Conservation (phyloP, 306 rosid species). For the Clitoria ternatea region DNA sequence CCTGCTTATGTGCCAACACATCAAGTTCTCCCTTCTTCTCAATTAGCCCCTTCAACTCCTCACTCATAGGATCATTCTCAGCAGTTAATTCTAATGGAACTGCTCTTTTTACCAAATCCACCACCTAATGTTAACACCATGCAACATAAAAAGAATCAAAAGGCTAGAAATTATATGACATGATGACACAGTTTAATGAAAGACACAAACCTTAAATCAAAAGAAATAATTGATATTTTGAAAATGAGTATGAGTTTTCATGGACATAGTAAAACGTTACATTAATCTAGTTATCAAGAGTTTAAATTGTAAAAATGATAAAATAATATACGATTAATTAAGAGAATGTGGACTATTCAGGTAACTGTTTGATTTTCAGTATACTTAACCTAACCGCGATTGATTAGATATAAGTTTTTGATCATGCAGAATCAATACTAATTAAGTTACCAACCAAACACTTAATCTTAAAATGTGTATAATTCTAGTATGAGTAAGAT, state of each 20-base stretch:
- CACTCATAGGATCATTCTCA: conserved; percentile 53
- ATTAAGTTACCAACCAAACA: no score
- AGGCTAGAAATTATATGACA: neutral
- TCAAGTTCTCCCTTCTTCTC: conserved; percentile 75
- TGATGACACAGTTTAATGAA: neutral
- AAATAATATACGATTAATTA: no score
- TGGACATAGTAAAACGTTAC: neutral
- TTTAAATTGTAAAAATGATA: no score
- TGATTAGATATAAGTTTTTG: no score
- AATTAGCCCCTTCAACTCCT: conserved; percentile 55
- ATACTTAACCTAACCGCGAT: no score
- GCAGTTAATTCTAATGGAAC: conserved; percentile 63
- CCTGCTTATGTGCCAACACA: conserved; percentile 65
- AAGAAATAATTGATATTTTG: neutral
- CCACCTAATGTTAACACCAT: conserved; percentile 54
- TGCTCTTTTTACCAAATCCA: conserved; percentile 71
- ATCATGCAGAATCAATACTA: no score
- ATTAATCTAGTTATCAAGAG: neutral
- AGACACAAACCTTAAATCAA: neutral
- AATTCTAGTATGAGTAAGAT: no score
- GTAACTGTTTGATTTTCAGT: no score
- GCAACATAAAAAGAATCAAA: neutral
- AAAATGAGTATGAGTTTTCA: neutral
- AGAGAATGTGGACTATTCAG: no score
- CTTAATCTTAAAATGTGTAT: no score